Evolutionary conservation across 495 filamentous ascomycete genomes (phyloP).

Genomic region (Penicillium macrosclerotiorum): DNA sequence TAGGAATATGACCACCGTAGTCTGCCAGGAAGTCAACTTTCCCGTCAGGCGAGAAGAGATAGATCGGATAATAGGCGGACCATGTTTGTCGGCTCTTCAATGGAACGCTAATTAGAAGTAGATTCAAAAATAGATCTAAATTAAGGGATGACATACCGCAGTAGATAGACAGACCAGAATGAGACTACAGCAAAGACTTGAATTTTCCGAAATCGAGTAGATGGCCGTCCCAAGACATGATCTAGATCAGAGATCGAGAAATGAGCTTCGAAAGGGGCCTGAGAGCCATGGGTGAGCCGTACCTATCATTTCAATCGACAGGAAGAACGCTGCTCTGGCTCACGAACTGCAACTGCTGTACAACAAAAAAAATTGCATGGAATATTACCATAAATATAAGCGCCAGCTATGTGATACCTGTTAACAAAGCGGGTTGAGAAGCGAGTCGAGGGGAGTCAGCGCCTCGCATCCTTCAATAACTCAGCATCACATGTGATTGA

Average conservation of each 20-base stretch:
- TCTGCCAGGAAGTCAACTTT: constrained; percentile 83
- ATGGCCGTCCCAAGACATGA: constrained; percentile 89
- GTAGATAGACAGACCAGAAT: constrained; percentile 86
- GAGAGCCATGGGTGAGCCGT: not conserved
- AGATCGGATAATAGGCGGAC: constrained; percentile 71
- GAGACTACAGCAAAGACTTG: constrained; percentile 88
- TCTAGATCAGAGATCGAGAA: constrained; percentile 45
- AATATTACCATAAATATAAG: too few relatives aligned
- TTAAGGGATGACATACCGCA: constrained; percentile 49
- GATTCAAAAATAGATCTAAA: not conserved
- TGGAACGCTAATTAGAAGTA: too few relatives aligned
- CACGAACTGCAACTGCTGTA: not conserved
- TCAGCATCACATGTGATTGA: constrained; percentile 36
- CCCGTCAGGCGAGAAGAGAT: constrained; percentile 68
- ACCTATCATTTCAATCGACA: constrained; percentile 37
- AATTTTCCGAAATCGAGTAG: constrained; percentile 83
- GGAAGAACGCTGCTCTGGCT: not conserved
- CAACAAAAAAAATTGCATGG: not conserved
- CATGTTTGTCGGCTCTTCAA: constrained; percentile 77
- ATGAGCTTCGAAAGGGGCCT: not conserved
- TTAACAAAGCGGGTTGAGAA: too few relatives aligned
- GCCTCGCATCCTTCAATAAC: too few relatives aligned
- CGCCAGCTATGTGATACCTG: too few relatives aligned
- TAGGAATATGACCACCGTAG: constrained; percentile 79
- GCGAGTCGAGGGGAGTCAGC: too few relatives aligned